phyloP scores from a whole-genome alignment of 345 rosid genomes.

The Brassica napus region Da-Ae NC_063440.1:25600501-25601000 shows the following conservation, averaged over 20 bases:
- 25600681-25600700: conserved; percentile 15
- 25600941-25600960: conserved; percentile 7
- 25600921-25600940: conserved; percentile 8
- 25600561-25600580: not conserved
- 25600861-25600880: conserved; percentile 90
- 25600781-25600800: conserved; percentile 80
- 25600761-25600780: conserved; percentile 3
- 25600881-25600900: conserved; percentile 54
- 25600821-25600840: conserved; percentile 91
- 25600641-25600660: not conserved
- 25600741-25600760: not conserved
- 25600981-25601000: not conserved
- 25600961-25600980: conserved; percentile 12
- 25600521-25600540: conserved; percentile 97
- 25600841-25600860: conserved; percentile 84
- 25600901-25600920: conserved; percentile 12
- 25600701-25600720: conserved; percentile 9
- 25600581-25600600: conserved; percentile 7
- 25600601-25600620: conserved; percentile 18
- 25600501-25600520: conserved; percentile 89
- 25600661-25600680: conserved; percentile 1
- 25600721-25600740: conserved; percentile 10
- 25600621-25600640: conserved; percentile 10
- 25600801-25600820: conserved; percentile 92
- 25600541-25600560: conserved; percentile 78